Evolutionary conservation across 208 protist species (phyloP), one percentile per base, ranked within the genome.

Genomic region (Phytomonas sp.): DNA sequence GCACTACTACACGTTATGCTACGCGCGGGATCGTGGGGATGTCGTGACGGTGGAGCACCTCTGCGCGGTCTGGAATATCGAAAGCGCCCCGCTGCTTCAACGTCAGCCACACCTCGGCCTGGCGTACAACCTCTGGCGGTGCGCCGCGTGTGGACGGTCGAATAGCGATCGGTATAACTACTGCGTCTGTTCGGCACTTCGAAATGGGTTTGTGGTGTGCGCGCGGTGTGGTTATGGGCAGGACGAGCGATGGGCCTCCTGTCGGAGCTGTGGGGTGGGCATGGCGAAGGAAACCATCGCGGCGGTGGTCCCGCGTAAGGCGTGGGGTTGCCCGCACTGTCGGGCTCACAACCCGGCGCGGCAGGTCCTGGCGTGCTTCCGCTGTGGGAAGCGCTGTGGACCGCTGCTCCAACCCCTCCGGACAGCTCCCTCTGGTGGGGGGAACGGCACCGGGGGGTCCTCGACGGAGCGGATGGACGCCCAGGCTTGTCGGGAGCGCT

Each of bases 141-240:
- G 91, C 70, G 67, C 79, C 26, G 40, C 75, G 9, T 96, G 91
- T 68, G 88, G 87, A 4, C 80, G 88, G 20, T 70, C 85, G 33
- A 96, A 96, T 75, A 96, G 87, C 74, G 88, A 93, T 74, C 82
- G 91, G 60, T 94, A 87, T 77, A 94, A 90, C 75, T 96, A 94
- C 80, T 96, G 91, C 71, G 53, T 88, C 65, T 96, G 91, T 81
- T 91, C 91, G 31, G 76, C 84, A 11, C 74, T 96, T 70, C 88
- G 87, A 23, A 85, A 87, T 72, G 78, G 85, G 17, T 81, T 92
- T 62, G 80, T 93, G 30, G 28, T 85, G 28, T 96, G 91, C 59
- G 67, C 60, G 31, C 36, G 63, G 17, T 96, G 91, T 70, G 72
- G 77, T 20, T 86, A 93, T 76, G 81, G 72, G 7, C 91, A 96